A percentile compares a stretch with the other conserved stretches of the same genome.
Conservation (phyloP, 495 filamentous ascomycete species). For the Xylaria grammica region DNA sequence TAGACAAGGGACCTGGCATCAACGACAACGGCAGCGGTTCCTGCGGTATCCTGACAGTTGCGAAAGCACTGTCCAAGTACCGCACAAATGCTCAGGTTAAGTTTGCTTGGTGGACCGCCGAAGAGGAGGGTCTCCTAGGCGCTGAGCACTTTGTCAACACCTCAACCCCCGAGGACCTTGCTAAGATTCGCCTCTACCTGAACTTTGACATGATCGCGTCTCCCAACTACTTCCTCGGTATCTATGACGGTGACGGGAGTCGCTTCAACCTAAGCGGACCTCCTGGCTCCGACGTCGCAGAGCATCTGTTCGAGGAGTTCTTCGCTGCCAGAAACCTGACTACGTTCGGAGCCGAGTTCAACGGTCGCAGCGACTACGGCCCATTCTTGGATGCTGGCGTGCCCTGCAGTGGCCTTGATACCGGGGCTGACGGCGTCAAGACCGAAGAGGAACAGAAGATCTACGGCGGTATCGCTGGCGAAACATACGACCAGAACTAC, state of each 20-base stretch:
- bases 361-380: constrained; percentile 71
- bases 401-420: constrained; percentile 69
- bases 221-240: constrained; percentile 70
- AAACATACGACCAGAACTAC: constrained; percentile 67
- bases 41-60: constrained; percentile 67
- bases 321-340: constrained; percentile 51
- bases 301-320: constrained; percentile 67
- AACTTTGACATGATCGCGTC: constrained; percentile 83
- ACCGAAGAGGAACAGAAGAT: constrained; percentile 60
- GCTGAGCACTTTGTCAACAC: constrained; percentile 61
- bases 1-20: constrained; percentile 66
- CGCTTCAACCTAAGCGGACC: constrained; percentile 67
- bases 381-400: constrained; percentile 69
- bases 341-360: constrained; percentile 59
- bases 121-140: constrained; percentile 70
- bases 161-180: constrained; percentile 45
- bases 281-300: constrained; percentile 65
- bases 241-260: constrained; percentile 74
- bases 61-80: constrained; percentile 63
- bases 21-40: constrained; percentile 73
- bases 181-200: constrained; percentile 68
- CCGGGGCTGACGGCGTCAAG: constrained; percentile 71
- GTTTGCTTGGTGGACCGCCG: constrained; percentile 73
- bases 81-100: constrained; percentile 68
- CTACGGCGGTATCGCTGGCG: constrained; percentile 66